A percentile compares a stretch with the other conserved stretches of the same genome.
These are phyloP conservation scores for Tothia fuscella DNA, from an alignment of 2,329 filamentous ascomycete genomes.

Conservation along the genomic window DNA sequence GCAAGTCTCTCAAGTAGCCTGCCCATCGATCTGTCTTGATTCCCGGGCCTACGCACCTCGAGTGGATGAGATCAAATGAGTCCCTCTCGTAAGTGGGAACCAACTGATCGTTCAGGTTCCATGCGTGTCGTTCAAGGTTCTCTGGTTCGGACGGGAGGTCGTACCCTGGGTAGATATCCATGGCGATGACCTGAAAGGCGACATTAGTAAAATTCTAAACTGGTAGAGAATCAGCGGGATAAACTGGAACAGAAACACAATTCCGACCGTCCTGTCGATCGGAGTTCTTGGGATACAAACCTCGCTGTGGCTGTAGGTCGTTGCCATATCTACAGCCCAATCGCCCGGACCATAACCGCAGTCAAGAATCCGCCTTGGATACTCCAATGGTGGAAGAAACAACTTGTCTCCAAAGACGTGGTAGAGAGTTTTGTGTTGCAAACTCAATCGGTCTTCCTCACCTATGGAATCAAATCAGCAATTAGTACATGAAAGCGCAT, in stretches of 20 bases:
- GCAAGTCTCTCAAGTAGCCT: conserved; percentile 65
- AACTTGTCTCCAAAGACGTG: conserved; percentile 20
- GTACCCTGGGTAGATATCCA: conserved; percentile 26
- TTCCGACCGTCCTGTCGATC: background rate
- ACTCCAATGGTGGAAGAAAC: conserved; percentile 20
- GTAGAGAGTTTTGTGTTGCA: conserved; percentile 23
- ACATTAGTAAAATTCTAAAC: conserved; percentile 6
- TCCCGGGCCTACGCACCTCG: conserved; percentile 57
- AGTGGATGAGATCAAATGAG: conserved; percentile 76
- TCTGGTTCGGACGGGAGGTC: conserved; percentile 24
- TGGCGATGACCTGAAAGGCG: conserved; percentile 22
- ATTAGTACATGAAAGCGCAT: background rate
- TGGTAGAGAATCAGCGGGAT: background rate
- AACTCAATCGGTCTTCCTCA: conserved; percentile 25
- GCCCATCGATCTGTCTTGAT: conserved; percentile 63
- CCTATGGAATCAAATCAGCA: conserved; percentile 17
- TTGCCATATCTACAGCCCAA: conserved; percentile 26
- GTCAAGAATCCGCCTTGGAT: conserved; percentile 25
- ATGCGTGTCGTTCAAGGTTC: conserved; percentile 23
- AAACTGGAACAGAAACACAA: background rate
- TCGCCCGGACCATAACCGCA: conserved; percentile 28
- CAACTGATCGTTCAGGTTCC: conserved; percentile 28
- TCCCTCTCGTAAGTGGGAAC: conserved; percentile 49
- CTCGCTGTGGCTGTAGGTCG: conserved; percentile 26
- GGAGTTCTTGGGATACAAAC: conserved; percentile 14